Base-by-base conservation (phyloP, 306 rosid genomes). In the Hylodesmum podocarpum region DNA sequence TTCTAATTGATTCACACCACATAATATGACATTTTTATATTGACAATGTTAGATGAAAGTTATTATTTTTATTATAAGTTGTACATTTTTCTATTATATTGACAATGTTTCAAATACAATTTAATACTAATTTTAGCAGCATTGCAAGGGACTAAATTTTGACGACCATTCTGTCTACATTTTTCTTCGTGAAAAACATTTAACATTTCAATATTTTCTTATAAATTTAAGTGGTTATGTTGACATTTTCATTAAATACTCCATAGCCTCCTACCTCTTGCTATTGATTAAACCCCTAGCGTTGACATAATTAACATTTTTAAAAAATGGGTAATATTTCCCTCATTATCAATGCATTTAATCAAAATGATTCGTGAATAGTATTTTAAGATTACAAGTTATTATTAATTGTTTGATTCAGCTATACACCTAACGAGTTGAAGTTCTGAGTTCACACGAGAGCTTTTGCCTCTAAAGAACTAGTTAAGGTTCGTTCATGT, bases 391-490 rank as follows among this genome's bases (percentile, higher is more conserved):
- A 57, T 16, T 15, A 1, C 40, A 46, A 73, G 22, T 54, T 8
- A 67, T 73, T 59, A 62, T 69, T 73, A 49, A 62, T 69, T 44
- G 36, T 27, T 29, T 39, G 40, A 55, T 37, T 50, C 37, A 80
- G 25, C 65, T 39, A 53, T 10, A 65, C 62, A 55, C 58, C 47
- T 75, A 75, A 24, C 8, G 54, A 57, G 12, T 24, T 33, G 51
- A 64, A 54, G 21, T 80, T 74, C 34, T 29, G 7, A 28, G 62
- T 67, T 68, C 61, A 67, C 84, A 81, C 36, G 37, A 78, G 77
- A 73, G 47, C 47, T 50, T 78, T 51, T 68, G 40, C 73, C 54
- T 78, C 51, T 61, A 15, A 57, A 54, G 36, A 55, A 40, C 46
- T 54, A 34, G 72, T 55, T 55, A 75, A 66, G 24, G 51, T 76